phyloP scores from a whole-genome alignment of 345 rosid species.

The Laguncularia racemosa region DNA sequence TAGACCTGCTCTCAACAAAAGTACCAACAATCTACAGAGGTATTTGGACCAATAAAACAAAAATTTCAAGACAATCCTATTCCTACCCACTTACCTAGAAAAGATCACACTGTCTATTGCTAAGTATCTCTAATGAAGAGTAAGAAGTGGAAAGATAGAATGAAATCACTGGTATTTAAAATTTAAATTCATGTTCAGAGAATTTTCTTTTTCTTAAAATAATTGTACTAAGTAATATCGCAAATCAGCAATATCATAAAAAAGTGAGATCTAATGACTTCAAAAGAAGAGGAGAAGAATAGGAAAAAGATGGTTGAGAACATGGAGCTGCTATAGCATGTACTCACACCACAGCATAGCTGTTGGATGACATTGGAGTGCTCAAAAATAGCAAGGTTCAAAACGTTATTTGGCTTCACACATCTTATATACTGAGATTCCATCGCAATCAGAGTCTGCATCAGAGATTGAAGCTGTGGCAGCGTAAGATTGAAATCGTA shows the following conservation, averaged over 20 bases:
- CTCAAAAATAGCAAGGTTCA: slow-evolving; percentile 89
- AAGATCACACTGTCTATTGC: too few relatives aligned
- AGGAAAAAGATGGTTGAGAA: not conserved
- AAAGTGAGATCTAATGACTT: not conserved
- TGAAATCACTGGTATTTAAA: too few relatives aligned
- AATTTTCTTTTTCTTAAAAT: too few relatives aligned
- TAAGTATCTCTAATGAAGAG: too few relatives aligned
- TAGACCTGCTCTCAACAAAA: too few relatives aligned
- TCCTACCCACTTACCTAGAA: too few relatives aligned
- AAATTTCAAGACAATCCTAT: too few relatives aligned
- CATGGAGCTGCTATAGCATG: not conserved
- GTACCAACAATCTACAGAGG: too few relatives aligned
- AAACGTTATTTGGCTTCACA: slow-evolving; percentile 89
- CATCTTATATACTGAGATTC: slow-evolving; percentile 99
- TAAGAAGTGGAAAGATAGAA: too few relatives aligned
- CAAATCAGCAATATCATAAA: not conserved
- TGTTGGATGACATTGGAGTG: slow-evolving; percentile 84
- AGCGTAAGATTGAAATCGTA: slow-evolving; percentile 9
- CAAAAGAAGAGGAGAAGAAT: not conserved
- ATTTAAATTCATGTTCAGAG: too few relatives aligned
- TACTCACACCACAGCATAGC: slow-evolving; percentile 97
- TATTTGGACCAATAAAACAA: too few relatives aligned
- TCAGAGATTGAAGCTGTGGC: slow-evolving; percentile 95
- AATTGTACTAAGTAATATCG: too few relatives aligned
- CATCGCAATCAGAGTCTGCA: slow-evolving; percentile 82